Evolutionary conservation across 129 eudicot genomes (phyloP).

Genomic region (Flaveria linearis): DNA sequence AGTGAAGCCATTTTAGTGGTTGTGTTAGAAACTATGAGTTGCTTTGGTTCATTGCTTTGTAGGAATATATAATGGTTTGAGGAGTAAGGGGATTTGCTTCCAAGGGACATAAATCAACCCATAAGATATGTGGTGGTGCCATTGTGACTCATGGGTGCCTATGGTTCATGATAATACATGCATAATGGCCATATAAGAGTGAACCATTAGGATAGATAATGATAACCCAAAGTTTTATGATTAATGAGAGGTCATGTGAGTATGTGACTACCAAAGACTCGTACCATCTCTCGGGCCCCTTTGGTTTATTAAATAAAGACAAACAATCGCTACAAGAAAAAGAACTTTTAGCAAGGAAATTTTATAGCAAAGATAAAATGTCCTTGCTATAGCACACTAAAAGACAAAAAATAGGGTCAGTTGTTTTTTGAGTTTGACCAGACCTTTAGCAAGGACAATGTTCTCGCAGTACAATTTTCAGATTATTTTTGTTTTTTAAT

Average conservation of each 20-base stretch:
- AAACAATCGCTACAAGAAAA: too few species aligned
- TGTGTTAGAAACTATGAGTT: not conserved
- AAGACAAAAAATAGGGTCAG: too few species aligned
- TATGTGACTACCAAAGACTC: not conserved
- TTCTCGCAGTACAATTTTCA: too few species aligned
- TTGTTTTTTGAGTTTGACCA: too few species aligned
- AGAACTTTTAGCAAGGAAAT: too few species aligned
- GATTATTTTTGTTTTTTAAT: too few species aligned
- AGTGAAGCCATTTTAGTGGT: conserved; percentile 28
- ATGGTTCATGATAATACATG: conserved; percentile 24
- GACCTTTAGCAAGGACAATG: too few species aligned
- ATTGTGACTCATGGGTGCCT: conserved; percentile 29
- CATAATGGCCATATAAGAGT: conserved; percentile 29
- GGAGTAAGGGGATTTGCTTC: not conserved
- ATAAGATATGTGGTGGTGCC: not conserved
- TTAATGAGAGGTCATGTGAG: not conserved
- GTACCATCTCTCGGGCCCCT: too few species aligned
- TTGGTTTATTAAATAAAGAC: not conserved
- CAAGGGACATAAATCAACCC: conserved; percentile 21
- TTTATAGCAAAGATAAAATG: too few species aligned
- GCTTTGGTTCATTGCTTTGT: not conserved
- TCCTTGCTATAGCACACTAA: too few species aligned
- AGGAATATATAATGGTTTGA: conserved; percentile 22
- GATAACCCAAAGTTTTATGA: conserved; percentile 12
- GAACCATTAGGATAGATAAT: conserved; percentile 11